A percentile compares a stretch with the other conserved stretches of the same genome.
Conservation (phyloP, 306 rosid genomes). For the Arachis stenosperma region DNA sequence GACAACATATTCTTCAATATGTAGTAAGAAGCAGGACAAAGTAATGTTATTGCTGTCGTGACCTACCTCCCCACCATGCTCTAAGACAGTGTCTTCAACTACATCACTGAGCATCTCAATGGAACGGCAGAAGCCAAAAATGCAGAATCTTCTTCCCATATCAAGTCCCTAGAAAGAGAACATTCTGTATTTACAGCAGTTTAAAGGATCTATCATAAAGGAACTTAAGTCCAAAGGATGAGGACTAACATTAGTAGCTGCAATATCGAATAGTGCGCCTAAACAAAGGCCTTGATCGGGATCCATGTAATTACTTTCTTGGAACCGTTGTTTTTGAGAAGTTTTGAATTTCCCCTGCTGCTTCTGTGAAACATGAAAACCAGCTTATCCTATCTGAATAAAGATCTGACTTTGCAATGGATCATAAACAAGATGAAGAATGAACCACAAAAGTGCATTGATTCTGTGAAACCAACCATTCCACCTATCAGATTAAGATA, state of each 20-base stretch:
- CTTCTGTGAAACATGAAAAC: conserved; percentile 57
- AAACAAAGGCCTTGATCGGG: conserved; percentile 84
- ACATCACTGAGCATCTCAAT: conserved; percentile 98
- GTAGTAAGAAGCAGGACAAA: conserved; percentile 22
- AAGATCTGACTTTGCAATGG: conserved; percentile 35
- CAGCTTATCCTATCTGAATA: conserved; percentile 30
- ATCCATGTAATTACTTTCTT: conserved; percentile 93
- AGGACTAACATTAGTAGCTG: conserved; percentile 85
- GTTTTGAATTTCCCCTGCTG: conserved; percentile 68
- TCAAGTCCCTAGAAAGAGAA: conserved; percentile 78
- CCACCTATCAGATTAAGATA: conserved; percentile 19
- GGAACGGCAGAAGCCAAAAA: conserved; percentile 94
- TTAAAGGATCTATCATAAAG: conserved; percentile 3
- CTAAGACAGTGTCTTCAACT: conserved; percentile 92
- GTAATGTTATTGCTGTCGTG: conserved; percentile 7
- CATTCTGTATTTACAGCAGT: conserved; percentile 27
- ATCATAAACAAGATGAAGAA: conserved; percentile 23
- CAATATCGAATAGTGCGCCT: conserved; percentile 94
- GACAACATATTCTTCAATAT: conserved; percentile 6
- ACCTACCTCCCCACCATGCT: conserved; percentile 96
- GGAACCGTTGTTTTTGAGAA: conserved; percentile 68
- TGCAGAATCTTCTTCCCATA: conserved; percentile 87
- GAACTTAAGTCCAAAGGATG: conserved; percentile 27
- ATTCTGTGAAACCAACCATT: conserved; percentile 31
- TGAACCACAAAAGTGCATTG: conserved; percentile 23